Base-by-base conservation (phyloP, 2,329 filamentous ascomycete species). In the Metarhizium guizhouense region DNA sequence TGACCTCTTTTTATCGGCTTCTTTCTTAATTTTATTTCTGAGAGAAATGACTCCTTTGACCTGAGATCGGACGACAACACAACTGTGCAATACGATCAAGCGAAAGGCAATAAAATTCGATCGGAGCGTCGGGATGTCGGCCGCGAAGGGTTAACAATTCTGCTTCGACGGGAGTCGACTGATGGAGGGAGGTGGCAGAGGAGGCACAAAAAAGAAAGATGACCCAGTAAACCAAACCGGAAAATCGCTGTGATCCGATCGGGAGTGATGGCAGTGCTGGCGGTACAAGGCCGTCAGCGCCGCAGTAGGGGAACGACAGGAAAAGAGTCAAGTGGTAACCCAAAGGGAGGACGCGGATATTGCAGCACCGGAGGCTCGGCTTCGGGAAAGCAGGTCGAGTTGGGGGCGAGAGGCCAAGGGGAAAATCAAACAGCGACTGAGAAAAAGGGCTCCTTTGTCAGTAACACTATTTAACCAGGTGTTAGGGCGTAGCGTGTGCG, bases 401-500 rank as follows among this genome's bases (percentile, higher is more conserved):
- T 30, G 40, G n/a, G 49, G 42, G 36, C 38, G 36, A 56, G 55
- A 50, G 55, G 52, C 52, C 48, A 47, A 42, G 7, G 52, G 54
- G 52, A 51, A 38, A 51, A 7, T 25, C 43, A 51, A 54, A 34
- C 32, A 48, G 55, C 55, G 47, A 42, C 52, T 52, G 40, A 38
- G 50, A 47, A 51, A n/a, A 48, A 48, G 25, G 20, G 48, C 32
- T 32, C 36, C 51, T 51, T 51, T 54, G 52, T 54, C 55, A 56
- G 55, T 56, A 54, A 56, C 40, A 51, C 47, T 48, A 54, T 51
- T 47, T 54, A 7, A 54, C 47, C 42, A 54, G 47, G 40, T 54
- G 7, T 25, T 48, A 48, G 6, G 51, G 47, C 30, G 51, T 47
- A 40, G 48, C 16, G 45, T 51, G 20, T 54, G 51, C 32, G 51